Evolutionary conservation across 345 rosid genomes (phyloP).

Genomic region (Clausena lansium): DNA sequence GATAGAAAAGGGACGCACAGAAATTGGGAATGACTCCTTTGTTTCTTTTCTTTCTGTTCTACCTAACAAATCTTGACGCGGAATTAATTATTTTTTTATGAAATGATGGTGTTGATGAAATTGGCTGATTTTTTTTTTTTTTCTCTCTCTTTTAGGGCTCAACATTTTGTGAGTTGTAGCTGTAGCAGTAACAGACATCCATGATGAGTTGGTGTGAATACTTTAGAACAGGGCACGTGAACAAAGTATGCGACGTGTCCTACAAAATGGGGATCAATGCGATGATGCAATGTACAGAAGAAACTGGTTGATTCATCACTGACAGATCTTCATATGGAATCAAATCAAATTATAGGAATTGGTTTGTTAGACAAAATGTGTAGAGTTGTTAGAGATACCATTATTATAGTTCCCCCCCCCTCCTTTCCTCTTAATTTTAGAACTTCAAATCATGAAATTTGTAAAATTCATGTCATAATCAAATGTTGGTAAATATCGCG

Average conservation of each 20-base stretch:
- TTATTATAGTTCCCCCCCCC: too few species aligned
- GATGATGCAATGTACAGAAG: background rate
- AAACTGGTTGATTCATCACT: background rate
- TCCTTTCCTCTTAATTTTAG: too few species aligned
- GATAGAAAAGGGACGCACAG: background rate
- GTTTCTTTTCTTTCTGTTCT: background rate
- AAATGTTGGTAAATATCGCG: background rate
- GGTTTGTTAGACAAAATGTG: background rate
- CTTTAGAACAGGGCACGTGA: background rate
- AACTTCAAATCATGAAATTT: background rate
- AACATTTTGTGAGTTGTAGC: background rate
- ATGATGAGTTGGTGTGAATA: background rate
- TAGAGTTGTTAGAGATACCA: background rate
- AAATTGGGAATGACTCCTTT: background rate
- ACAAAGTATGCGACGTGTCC: background rate
- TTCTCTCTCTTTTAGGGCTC: background rate
- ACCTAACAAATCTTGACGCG: constrained; percentile 2
- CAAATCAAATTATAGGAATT: too few species aligned
- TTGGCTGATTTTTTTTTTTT: background rate
- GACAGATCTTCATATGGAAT: background rate
- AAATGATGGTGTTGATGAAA: background rate
- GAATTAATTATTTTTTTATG: background rate
- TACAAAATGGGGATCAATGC: background rate
- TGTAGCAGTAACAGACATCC: too few species aligned
- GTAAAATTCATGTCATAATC: too few species aligned